These are phyloP conservation scores for Misopates orontium DNA, from an alignment of 257 asterid genomes.

Conservation along the genomic window DNA sequence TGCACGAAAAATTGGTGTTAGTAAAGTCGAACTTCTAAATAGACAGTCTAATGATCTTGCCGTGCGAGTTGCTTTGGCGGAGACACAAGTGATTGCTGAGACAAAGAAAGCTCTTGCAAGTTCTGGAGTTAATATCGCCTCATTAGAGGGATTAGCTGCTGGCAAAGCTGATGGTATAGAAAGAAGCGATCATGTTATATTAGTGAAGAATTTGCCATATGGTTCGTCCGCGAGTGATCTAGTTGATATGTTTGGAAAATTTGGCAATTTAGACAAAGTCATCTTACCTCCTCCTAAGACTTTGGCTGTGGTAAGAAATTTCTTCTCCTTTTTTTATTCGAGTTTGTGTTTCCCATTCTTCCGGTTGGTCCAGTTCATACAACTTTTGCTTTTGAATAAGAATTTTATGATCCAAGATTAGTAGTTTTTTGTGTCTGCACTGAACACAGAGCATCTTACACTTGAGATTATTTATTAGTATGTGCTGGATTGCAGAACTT, in stretches of 20 bases:
- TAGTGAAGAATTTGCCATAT: constrained; percentile 92
- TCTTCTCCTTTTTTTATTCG: constrained; percentile 10
- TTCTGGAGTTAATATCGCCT: constrained; percentile 78
- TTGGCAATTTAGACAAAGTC: constrained; percentile 82
- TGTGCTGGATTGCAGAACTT: neutral
- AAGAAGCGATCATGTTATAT: constrained; percentile 89
- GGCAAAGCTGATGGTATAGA: constrained; percentile 69
- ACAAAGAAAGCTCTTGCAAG: constrained; percentile 82
- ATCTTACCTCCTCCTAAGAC: constrained; percentile 85
- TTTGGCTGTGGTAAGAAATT: constrained; percentile 77
- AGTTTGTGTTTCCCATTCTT: constrained; percentile 5
- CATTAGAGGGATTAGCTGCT: constrained; percentile 76
- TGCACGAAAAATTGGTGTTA: constrained; percentile 81
- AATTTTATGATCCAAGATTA: neutral
- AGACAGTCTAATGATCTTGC: constrained; percentile 82
- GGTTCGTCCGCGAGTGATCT: constrained; percentile 84
- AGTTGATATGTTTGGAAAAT: constrained; percentile 79
- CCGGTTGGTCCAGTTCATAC: constrained; percentile 9
- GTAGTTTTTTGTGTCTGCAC: constrained; percentile 2
- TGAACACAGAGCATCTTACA: neutral
- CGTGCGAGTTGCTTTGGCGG: constrained; percentile 85
- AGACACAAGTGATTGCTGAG: constrained; percentile 91
- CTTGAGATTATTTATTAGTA: neutral
- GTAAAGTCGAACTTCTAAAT: constrained; percentile 82
- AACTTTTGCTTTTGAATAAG: neutral